Evolutionary conservation across 805 yeast genomes (phyloP).

Genomic region (Cyberlindnera veronae): DNA sequence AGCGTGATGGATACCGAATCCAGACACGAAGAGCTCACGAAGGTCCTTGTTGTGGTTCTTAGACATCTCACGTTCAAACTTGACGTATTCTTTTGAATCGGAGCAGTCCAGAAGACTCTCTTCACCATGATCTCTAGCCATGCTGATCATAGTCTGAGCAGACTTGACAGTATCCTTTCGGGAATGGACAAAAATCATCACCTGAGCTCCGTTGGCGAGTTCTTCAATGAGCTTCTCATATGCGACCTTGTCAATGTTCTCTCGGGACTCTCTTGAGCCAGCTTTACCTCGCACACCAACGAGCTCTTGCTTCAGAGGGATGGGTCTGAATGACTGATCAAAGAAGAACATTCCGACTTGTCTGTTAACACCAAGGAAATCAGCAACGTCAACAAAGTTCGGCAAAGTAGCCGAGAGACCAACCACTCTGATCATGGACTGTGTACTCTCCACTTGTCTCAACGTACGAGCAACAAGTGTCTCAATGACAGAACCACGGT

Average conservation of each 20-base stretch:
- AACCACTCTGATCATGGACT: conserved; percentile 88
- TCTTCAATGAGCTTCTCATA: conserved; percentile 73
- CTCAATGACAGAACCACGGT: conserved; percentile 96
- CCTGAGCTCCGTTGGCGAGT: conserved; percentile 72
- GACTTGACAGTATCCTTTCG: conserved; percentile 89
- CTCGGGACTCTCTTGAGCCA: conserved; percentile 65
- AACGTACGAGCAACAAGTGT: conserved; percentile 91
- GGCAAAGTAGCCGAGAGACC: conserved; percentile 95
- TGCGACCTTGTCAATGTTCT: conserved; percentile 68
- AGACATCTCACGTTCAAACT: conserved; percentile 60
- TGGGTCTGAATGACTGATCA: conserved; percentile 90
- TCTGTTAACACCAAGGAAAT: conserved; percentile 86
- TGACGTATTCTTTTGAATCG: conserved; percentile 38
- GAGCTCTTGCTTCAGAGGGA: conserved; percentile 84
- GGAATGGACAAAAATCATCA: conserved; percentile 95
- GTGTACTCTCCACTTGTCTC: conserved; percentile 92
- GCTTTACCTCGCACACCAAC: conserved; percentile 85
- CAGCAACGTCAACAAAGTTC: conserved; percentile 89
- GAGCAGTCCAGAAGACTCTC: conserved; percentile 55
- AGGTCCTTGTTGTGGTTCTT: conserved; percentile 74
- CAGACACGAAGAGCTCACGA: conserved; percentile 71
- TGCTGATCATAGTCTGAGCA: conserved; percentile 63
- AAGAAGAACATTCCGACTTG: conserved; percentile 91
- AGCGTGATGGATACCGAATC: conserved; percentile 96
- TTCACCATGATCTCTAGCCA: conserved; percentile 64